phyloP scores from a whole-genome alignment of 169 alveolate genomes.

The Plasmodium berghei region DNA sequence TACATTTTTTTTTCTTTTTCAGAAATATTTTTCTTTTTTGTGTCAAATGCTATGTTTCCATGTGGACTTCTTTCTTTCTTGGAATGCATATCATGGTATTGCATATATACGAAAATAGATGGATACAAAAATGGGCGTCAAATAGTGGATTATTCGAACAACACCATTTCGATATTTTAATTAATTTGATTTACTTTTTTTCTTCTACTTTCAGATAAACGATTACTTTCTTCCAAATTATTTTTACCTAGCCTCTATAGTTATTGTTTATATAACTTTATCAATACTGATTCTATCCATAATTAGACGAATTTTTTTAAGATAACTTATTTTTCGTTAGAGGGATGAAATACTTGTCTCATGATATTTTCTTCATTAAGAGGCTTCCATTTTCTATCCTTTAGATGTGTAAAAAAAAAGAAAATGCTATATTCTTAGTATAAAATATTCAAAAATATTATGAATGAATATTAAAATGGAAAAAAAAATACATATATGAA shows the following conservation, averaged over 20 bases:
- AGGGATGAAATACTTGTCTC: conserved; percentile 30
- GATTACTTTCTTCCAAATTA: conserved; percentile 58
- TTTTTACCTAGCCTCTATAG: conserved; percentile 9
- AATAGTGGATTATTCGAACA: background rate
- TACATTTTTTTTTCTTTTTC: conserved; percentile 9
- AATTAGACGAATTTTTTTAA: conserved; percentile 32
- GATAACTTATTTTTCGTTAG: conserved; percentile 24
- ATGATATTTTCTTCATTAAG: conserved; percentile 17
- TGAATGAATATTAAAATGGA: too few relatives aligned
- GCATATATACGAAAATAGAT: too few relatives aligned
- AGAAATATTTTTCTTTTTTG: conserved; percentile 32
- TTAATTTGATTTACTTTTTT: background rate
- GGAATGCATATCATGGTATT: conserved; percentile 40
- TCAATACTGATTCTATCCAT: conserved; percentile 22
- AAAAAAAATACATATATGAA: too few relatives aligned
- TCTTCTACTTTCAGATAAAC: conserved; percentile 45
- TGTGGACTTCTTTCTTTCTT: conserved; percentile 40
- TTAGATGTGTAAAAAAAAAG: background rate
- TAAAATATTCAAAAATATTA: too few relatives aligned
- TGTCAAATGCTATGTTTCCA: conserved; percentile 14
- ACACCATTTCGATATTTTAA: background rate
- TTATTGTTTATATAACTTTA: conserved; percentile 1
- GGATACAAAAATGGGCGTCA: background rate
- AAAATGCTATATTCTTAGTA: background rate
- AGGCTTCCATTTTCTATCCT: conserved; percentile 61